Base-by-base conservation (phyloP, 2,329 filamentous ascomycete species). In the Diaporthe citri region DNA sequence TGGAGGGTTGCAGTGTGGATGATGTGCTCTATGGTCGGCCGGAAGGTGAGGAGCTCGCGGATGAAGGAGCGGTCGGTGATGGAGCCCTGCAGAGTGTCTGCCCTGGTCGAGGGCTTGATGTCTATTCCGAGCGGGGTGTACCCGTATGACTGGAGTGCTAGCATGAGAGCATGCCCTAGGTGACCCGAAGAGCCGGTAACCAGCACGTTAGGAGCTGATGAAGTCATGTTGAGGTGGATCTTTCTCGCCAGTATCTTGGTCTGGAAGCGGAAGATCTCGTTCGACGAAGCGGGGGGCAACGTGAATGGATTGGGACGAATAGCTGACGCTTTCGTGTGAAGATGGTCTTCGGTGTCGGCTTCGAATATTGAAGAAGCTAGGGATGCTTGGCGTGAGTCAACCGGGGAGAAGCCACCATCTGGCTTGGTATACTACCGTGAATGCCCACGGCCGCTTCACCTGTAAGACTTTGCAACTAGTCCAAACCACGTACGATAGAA, bases 121-220 rank as follows among this genome's bases (percentile, higher is more conserved):
- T 88, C 86, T 77, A 87, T 82, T 73, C 86, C 86, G 4, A 86
- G 71, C 0, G 86, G 86, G 0, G 60, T 79, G 80, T 85, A 84
- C 70, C 86, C 86, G 4, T 83, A 78, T 0, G 78, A 74, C 0
- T 84, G 84, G 3, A 88, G 81, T 12, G 80, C 76, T 28, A 87
- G 83, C 85, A 88, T 87, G 0, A 88, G 81, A 28, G 86, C 86
- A 1, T 82, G 82, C 76, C 86, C 86, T 13, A 88, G 83, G 72
- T 88, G 86, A 72, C 86, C 86, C 0, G 86, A 82, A 0, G 86
- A 85, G 76, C 86, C 86, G 22, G 86, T 88, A 51, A 88, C 84
- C 22, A 88, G 85, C 52, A 87, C 82, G 75, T 84, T 76, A 71
- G 80, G 73, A 4, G 36, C n/a, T n/a, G 39, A 17, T 25, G 28